Conservation (phyloP, 768 basidiomycete genomes). For the Pulveroboletus sp. region DNA sequence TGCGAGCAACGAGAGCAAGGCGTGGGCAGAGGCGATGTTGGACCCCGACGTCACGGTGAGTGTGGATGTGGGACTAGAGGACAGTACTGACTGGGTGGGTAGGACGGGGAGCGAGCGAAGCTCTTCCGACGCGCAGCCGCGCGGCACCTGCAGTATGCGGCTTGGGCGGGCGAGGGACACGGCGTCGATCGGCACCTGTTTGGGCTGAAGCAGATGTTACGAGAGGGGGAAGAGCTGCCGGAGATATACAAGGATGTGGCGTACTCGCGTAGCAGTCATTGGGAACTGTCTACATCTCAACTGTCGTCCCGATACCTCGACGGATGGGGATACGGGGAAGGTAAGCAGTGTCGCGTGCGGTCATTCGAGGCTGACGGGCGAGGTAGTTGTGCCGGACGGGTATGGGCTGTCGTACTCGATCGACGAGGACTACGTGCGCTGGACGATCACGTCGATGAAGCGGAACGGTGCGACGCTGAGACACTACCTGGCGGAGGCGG, state of each 20-base stretch:
- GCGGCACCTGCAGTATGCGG: conserved; percentile 83
- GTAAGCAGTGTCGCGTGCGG: conserved; percentile 32
- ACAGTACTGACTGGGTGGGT: conserved; percentile 5
- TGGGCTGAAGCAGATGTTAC: conserved; percentile 80
- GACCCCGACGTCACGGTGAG: conserved; percentile 46
- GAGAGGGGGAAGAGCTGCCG: conserved; percentile 67
- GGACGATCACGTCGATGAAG: conserved; percentile 82
- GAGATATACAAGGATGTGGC: conserved; percentile 71
- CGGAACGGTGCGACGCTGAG: conserved; percentile 47
- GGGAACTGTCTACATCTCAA: conserved; percentile 92
- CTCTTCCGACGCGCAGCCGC: conserved; percentile 72
- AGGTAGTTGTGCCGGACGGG: conserved; percentile 80
- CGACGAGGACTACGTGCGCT: conserved; percentile 76
- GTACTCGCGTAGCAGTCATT: conserved; percentile 68
- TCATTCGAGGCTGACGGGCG: conserved; percentile 5
- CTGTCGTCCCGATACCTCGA: conserved; percentile 77
- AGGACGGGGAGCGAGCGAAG: conserved; percentile 54
- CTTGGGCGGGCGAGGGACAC: conserved; percentile 90
- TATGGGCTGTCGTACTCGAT: conserved; percentile 92
- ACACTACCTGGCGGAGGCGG: conserved; percentile 76
- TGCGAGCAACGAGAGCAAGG: conserved; percentile 76
- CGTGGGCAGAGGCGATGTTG: conserved; percentile 89
- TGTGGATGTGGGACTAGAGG: neutral
- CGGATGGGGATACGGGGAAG: conserved; percentile 97
- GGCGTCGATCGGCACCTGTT: conserved; percentile 96